Evolutionary conservation across 192 early-diverging fungal species (phyloP).

Genomic region (Rhizoclosmatium globosum): DNA sequence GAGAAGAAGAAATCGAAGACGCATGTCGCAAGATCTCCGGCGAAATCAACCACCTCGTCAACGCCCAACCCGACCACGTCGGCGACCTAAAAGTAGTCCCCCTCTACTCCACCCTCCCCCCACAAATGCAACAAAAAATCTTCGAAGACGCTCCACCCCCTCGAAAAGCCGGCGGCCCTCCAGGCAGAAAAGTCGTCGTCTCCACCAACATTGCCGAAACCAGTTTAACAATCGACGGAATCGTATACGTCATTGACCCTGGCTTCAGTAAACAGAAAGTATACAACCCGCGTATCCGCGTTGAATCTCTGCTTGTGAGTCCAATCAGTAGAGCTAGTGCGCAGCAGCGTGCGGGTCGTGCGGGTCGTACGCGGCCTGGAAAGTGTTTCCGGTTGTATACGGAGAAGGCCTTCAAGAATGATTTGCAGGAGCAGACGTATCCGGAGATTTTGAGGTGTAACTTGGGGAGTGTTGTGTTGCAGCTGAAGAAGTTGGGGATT

Average conservation of each 20-base stretch:
- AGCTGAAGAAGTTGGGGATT: conserved; percentile 96
- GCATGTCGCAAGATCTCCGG: conserved; percentile 85
- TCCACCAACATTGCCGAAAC: conserved; percentile 99
- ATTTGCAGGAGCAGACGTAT: conserved; percentile 96
- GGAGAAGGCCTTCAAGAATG: conserved; percentile 92
- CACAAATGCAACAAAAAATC: conserved; percentile 89
- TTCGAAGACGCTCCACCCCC: conserved; percentile 91
- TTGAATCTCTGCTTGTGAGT: conserved; percentile 93
- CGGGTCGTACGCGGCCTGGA: conserved; percentile 96
- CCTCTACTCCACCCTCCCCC: conserved; percentile 91
- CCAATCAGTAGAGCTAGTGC: conserved; percentile 96
- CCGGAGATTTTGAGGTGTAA: conserved; percentile 98
- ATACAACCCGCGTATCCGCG: conserved; percentile 96
- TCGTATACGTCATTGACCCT: conserved; percentile 98
- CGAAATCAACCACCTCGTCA: conserved; percentile 68
- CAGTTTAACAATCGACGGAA: conserved; percentile 97
- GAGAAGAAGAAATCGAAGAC: conserved; percentile 99
- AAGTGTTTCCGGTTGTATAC: conserved; percentile 99
- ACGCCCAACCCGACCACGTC: conserved; percentile 62
- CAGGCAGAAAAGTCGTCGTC: conserved; percentile 96
- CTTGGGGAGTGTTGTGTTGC: conserved; percentile 94
- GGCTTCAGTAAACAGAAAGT: conserved; percentile 99
- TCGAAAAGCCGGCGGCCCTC: conserved; percentile 75
- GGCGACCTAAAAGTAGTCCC: conserved; percentile 90
- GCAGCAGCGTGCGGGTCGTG: conserved; percentile 97